Evolutionary conservation across 306 rosid species (phyloP), one percentile per base, ranked within the genome.

Genomic region (Prunus kanzakura): DNA sequence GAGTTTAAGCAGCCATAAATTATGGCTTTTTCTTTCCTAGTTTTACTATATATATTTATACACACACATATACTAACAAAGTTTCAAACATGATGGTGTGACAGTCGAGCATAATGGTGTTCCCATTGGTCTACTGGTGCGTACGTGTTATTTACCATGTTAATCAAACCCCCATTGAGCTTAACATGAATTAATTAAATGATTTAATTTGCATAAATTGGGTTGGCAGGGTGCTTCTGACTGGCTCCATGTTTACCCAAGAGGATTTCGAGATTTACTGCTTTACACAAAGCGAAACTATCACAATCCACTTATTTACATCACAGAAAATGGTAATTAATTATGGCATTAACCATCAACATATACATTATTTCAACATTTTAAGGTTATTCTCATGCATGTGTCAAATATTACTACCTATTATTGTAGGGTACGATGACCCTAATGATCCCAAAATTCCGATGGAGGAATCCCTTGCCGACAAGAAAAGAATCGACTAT

Each of bases 251-350:
- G 67, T 30, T 63, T 63, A 63, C 20, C 46, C 46, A 4, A 63
- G 13, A 63, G 46, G 67, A 30, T 14, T 63, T 30, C 67, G 45
- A 16, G 46, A 63, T 30, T 16, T 63, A 30, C 30, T 30, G 14
- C 13, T 63, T 63, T 30, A 63, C 67, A 30, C 46, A 15, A 16
- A 63, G 38, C 18, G 22, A 63, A 30, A 16, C 32, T 30, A 63
- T 63, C 20, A 30, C 11, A 63, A 63, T 63, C 67, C 46, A 63
- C 67, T 30, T 1, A 63, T 63, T 63, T 63, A 30, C 46, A 63
- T 63, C 45, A 30, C 45, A 30, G 67, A 63, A 63, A 63, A 63
- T 63, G 67, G 67, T 63, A 30, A 27, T 56, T 63, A 30, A 27
- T 56, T 56, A 20, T 1, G 23, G 62, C 15, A 3, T 57, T 14